Base-by-base conservation (phyloP, 495 filamentous ascomycete species). In the Amphirosellinia nigrospora region DNA sequence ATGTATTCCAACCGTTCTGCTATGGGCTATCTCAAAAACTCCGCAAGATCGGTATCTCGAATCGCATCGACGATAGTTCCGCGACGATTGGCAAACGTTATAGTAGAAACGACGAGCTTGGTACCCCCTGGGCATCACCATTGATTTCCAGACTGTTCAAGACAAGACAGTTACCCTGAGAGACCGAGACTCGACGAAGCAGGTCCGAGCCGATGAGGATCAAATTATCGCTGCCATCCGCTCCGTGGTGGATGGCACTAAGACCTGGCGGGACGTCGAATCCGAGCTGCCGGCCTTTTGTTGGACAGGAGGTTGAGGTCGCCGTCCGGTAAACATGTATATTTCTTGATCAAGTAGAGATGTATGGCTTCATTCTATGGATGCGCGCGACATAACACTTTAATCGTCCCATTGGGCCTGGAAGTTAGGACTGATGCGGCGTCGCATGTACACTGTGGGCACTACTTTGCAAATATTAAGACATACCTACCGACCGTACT, bases 81-180 rank as follows among this genome's bases (percentile, higher is more conserved):
- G 89, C 91, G 13, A 89, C 85, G 46, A 93, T 94, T 70, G 92
- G 92, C 73, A 93, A 92, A 82, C 87, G 92, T 38, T 90, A 92
- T 77, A 85, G 88, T 75, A 82, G 90, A 67, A 91, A 93, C 76
- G 90, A 92, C 72, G 90, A 94, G 79, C 84, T 94, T 19, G 90
- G 90, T 65, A 91, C 90, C 88, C 90, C 0, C 86, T 93, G 63
- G 89, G 89, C 72, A 84, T 92, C 73, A 93, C 90, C 0, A 79
- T 91, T 71, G 90, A 93, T 78, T 94, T 93, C 83, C 89, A 93
- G 81, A 91, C 89, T 30, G 73, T 93, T 48, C 85, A 92, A 77
- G 91, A 93, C 75, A 84, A 82, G 69, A 87, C 88, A 3, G 81
- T 92, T 70, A 94, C 92, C n/a, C 81, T 94, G 64, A 79, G 92